phyloP scores from a whole-genome alignment of 2,329 filamentous ascomycete species.

The Laburnicola sp. region DNA sequence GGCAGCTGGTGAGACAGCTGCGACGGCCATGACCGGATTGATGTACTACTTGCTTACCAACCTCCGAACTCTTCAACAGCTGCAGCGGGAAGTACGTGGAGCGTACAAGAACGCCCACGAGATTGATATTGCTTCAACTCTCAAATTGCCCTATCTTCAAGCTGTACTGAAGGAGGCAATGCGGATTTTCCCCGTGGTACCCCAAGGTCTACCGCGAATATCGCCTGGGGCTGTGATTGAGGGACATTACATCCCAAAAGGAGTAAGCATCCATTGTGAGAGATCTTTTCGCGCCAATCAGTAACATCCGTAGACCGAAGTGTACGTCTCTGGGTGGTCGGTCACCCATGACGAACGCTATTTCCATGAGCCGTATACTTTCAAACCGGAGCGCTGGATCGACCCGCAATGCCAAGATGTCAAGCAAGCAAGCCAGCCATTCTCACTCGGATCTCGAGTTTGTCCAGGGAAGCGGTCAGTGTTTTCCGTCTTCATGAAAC shows the following conservation, averaged over 20 bases:
- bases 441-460: conserved; percentile 3
- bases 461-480: not conserved
- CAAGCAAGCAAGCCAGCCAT: conserved; percentile 4
- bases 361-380: not conserved
- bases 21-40: conserved; percentile 42
- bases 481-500: too few species aligned
- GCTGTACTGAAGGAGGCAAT: conserved; percentile 18
- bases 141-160: conserved; percentile 27
- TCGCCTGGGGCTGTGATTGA: conserved; percentile 7
- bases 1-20: conserved; percentile 24
- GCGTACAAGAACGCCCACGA: conserved; percentile 17
- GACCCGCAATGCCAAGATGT: not conserved
- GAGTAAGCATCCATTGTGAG: not conserved
- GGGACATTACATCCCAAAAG: conserved; percentile 6
- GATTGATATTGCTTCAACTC: conserved; percentile 30
- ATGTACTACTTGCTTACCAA: conserved; percentile 34
- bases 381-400: conserved; percentile 7
- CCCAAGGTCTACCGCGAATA: conserved; percentile 4
- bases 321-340: not conserved
- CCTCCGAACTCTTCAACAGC: conserved; percentile 14
- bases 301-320: too few species aligned
- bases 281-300: too few species aligned
- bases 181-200: conserved; percentile 16
- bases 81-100: conserved; percentile 21
- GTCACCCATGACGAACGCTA: not conserved